phyloP scores from a whole-genome alignment of 2,329 filamentous ascomycete genomes.

The Trichoderma endophyticum region DNA sequence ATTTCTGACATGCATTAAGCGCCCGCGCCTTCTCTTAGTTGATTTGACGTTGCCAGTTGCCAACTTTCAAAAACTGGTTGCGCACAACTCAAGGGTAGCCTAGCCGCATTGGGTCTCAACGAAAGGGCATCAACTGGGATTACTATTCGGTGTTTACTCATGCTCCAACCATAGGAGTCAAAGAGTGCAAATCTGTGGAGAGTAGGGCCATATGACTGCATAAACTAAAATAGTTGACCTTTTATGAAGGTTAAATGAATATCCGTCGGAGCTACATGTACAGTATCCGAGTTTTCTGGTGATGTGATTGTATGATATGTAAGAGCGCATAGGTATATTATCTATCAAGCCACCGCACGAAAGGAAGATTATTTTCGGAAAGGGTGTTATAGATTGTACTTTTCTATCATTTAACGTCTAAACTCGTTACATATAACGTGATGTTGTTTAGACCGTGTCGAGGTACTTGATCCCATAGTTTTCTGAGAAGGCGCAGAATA shows the following conservation, averaged over 20 bases:
- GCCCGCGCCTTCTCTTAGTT: not conserved
- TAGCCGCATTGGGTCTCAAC: not conserved
- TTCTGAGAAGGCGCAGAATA: not conserved
- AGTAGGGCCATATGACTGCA: not conserved
- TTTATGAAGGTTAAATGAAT: not conserved
- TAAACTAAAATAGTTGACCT: not conserved
- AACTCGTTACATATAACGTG: fast-evolving
- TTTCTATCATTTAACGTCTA: not conserved
- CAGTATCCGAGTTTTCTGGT: too few relatives aligned
- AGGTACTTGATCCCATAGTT: not conserved
- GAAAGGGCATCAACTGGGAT: not conserved
- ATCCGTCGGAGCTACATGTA: not conserved
- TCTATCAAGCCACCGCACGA: not conserved
- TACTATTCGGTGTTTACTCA: not conserved
- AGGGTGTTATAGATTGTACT: not conserved
- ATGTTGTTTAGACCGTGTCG: not conserved
- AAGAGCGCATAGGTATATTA: fast-evolving
- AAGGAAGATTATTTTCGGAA: not conserved
- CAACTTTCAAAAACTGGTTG: not conserved
- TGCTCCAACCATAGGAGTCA: not conserved
- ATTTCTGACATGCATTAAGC: not conserved
- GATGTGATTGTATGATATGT: not conserved
- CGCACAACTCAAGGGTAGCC: not conserved
- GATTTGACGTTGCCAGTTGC: not conserved
- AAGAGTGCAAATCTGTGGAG: not conserved